Conservation (phyloP, 768 basidiomycete species). For the Jaapia argillacea region DNA sequence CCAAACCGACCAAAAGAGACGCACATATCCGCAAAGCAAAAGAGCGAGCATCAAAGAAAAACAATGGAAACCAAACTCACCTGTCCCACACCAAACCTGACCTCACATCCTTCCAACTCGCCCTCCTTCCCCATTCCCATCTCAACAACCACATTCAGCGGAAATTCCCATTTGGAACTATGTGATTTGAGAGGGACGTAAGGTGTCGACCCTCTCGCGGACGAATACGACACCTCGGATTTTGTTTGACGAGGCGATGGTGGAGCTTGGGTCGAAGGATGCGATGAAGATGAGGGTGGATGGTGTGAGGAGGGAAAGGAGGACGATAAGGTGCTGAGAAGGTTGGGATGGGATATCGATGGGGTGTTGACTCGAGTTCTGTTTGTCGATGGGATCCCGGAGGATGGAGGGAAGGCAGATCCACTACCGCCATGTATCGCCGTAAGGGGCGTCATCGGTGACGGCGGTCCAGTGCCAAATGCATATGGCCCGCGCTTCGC, state of each 20-base stretch:
- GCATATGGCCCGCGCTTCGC: no score
- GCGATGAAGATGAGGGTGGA: background rate
- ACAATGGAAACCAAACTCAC: slow-evolving; percentile 13
- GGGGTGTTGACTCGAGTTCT: no score
- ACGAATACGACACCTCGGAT: slow-evolving; percentile 14
- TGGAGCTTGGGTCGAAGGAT: slow-evolving; percentile 2
- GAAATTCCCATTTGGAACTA: slow-evolving; percentile 50
- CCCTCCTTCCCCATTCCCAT: slow-evolving; percentile 48
- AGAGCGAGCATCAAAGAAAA: background rate
- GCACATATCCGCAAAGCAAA: no score
- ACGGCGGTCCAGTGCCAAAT: no score
- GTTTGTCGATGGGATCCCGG: no score
- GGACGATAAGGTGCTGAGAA: no score
- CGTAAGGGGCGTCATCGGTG: no score
- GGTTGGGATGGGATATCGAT: no score
- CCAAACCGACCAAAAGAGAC: no score
- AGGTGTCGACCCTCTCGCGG: slow-evolving; percentile 50
- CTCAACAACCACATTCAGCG: slow-evolving; percentile 46
- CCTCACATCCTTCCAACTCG: slow-evolving; percentile 41
- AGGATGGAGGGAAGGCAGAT: no score
- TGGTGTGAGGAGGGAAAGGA: background rate
- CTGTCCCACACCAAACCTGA: slow-evolving; percentile 60
- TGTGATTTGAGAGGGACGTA: slow-evolving; percentile 57
- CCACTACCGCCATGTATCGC: no score
- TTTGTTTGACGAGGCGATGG: no score